Conservation (phyloP, 208 protist genomes). For the Leishmania mexicana region DNA sequence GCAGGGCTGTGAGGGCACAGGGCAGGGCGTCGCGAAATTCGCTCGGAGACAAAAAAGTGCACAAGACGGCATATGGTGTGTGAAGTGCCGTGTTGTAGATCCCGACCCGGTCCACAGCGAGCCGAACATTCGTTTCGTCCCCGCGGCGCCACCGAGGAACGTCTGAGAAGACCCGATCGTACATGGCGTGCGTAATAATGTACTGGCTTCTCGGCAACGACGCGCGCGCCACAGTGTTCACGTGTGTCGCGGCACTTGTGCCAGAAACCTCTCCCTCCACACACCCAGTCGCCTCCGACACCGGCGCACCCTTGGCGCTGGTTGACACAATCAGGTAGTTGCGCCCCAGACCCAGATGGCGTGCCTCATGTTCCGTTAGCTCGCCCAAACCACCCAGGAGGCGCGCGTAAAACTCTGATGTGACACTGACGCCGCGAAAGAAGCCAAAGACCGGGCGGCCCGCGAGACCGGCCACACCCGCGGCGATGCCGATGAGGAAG, state of each 20-base stretch:
- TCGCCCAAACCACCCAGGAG: conserved; percentile 19
- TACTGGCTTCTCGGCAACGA: neutral
- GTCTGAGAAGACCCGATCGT: conserved; percentile 15
- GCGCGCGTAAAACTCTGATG: conserved; percentile 61
- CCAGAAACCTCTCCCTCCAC: neutral
- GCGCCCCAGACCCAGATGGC: conserved; percentile 19
- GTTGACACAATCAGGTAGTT: conserved; percentile 16
- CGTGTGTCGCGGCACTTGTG: neutral
- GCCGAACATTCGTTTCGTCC: conserved; percentile 24
- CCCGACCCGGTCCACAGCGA: conserved; percentile 44
- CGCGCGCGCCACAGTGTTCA: neutral
- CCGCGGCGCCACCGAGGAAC: conserved; percentile 15
- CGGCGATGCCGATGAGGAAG: conserved; percentile 57
- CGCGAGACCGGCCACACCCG: conserved; percentile 60
- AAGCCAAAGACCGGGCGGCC: conserved; percentile 60
- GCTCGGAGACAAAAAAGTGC: conserved; percentile 44
- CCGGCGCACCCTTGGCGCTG: neutral
- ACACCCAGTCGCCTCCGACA: neutral
- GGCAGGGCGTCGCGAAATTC: conserved; percentile 65
- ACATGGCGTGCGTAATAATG: conserved; percentile 2
- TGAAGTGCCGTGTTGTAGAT: conserved; percentile 62
- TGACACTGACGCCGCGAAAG: conserved; percentile 59
- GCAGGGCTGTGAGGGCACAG: conserved; percentile 45
- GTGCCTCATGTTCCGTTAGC: conserved; percentile 25
- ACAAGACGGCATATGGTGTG: conserved; percentile 44